These are phyloP conservation scores for Pseudogymnoascus sp. DNA, from an alignment of 2,329 filamentous ascomycete genomes.

Conservation along the genomic window DNA sequence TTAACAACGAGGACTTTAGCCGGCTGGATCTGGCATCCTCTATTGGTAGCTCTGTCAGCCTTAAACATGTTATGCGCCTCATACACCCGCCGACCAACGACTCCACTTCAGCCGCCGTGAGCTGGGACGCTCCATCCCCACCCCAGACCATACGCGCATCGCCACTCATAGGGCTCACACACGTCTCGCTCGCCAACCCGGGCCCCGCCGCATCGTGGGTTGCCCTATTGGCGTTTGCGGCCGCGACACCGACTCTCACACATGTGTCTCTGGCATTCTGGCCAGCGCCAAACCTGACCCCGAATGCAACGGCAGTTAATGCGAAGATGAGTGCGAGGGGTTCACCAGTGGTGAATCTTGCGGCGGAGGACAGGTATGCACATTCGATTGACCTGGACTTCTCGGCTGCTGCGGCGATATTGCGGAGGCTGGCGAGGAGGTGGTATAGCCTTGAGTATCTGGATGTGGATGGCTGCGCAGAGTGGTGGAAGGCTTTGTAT, in stretches of 20 bases:
- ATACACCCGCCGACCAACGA: constrained; percentile 31
- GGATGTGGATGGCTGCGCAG: constrained; percentile 51
- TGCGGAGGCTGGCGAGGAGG: constrained; percentile 46
- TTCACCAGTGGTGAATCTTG: constrained; percentile 41
- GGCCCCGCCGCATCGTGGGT: constrained; percentile 45
- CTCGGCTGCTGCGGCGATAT: constrained; percentile 49
- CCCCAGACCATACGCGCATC: constrained; percentile 16
- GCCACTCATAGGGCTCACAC: constrained; percentile 48
- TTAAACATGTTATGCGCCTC: constrained; percentile 47
- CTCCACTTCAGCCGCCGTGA: constrained; percentile 9
- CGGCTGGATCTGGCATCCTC: constrained; percentile 49
- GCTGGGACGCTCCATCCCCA: constrained; percentile 23
- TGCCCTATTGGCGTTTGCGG: constrained; percentile 48
- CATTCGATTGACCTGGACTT: constrained; percentile 52
- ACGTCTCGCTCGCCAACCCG: constrained; percentile 48
- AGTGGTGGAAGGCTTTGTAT: constrained; percentile 38
- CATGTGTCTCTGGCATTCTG: constrained; percentile 56
- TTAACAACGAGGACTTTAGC: constrained; percentile 40
- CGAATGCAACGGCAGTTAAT: constrained; percentile 38
- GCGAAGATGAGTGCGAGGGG: constrained; percentile 40
- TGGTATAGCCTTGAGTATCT: constrained; percentile 55
- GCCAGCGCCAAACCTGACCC: constrained; percentile 53
- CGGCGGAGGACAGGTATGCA: constrained; percentile 50
- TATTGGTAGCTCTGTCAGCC: constrained; percentile 41
- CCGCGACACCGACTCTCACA: constrained; percentile 47